Evolutionary conservation across 495 filamentous ascomycete species (phyloP).

Genomic region (Penicillium psychrofluorescens): DNA sequence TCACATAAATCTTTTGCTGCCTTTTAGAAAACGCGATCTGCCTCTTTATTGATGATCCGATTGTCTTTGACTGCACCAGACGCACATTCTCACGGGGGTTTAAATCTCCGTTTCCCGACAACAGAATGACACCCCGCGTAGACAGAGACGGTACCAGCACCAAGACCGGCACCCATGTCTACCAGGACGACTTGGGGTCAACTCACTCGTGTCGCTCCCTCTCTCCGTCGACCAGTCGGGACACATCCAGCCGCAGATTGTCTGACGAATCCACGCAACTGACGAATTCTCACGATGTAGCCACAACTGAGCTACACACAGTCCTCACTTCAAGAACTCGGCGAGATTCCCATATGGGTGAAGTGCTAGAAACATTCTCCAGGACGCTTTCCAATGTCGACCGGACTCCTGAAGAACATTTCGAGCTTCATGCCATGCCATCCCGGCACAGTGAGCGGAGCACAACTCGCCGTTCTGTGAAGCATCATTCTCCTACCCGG

Average conservation of each 20-base stretch:
- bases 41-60: too few relatives aligned
- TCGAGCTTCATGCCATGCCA: slow-evolving; percentile 3
- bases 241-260: neutral
- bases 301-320: slow-evolving; percentile 3
- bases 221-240: too few relatives aligned
- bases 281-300: slow-evolving; percentile 6
- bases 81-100: too few relatives aligned
- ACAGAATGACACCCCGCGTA: too few relatives aligned
- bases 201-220: too few relatives aligned
- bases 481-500: neutral
- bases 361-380: slow-evolving; percentile 10
- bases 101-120: too few relatives aligned
- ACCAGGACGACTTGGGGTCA: too few relatives aligned
- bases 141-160: too few relatives aligned
- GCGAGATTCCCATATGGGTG: slow-evolving; percentile 12
- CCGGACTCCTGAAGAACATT: neutral
- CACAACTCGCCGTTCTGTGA: slow-evolving; percentile 2
- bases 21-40: too few relatives aligned
- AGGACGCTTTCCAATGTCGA: slow-evolving; percentile 3
- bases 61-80: too few relatives aligned
- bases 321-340: slow-evolving; percentile 6
- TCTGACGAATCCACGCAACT: neutral
- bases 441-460: slow-evolving; percentile 10
- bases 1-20: too few relatives aligned
- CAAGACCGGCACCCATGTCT: too few relatives aligned